phyloP scores from a whole-genome alignment of 257 asterid species.

The Solanum boliviense region DNA sequence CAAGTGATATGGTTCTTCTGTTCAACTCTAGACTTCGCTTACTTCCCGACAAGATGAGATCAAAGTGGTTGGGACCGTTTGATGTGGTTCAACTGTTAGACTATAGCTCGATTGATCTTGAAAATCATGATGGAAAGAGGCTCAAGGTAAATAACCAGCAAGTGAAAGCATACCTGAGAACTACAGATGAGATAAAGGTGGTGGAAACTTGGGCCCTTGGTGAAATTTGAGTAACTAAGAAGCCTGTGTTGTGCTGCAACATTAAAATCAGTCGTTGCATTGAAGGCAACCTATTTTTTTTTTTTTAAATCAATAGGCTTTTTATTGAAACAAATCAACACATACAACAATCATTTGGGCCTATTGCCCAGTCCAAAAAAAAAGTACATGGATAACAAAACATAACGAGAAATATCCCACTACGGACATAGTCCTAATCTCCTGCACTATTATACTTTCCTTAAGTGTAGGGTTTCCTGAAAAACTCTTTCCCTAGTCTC shows the following conservation, averaged over 20 bases:
- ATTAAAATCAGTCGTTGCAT: no score
- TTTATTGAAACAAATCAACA: no score
- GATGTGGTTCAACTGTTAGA: neutral
- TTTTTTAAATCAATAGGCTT: no score
- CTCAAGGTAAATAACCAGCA: neutral
- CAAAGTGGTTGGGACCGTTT: neutral
- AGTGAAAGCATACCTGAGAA: neutral
- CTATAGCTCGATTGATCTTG: neutral
- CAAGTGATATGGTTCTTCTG: neutral
- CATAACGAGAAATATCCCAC: no score
- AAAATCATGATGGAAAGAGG: neutral
- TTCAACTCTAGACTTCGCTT: neutral
- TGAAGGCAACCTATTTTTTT: no score
- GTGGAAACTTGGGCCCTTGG: neutral
- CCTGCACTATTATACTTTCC: no score
- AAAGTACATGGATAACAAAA: no score
- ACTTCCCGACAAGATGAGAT: neutral
- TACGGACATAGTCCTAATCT: no score
- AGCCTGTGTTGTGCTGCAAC: neutral
- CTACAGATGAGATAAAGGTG: neutral
- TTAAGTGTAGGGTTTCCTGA: no score
- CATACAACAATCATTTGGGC: no score
- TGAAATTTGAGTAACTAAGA: neutral
- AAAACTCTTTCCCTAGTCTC: no score
- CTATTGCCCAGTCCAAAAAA: no score